Percentiles rank a stretch among this genome's conserved stretches.
Conservation (phyloP, 2,329 filamentous ascomycete species). For the Hymenoscyphus repandus region DNA sequence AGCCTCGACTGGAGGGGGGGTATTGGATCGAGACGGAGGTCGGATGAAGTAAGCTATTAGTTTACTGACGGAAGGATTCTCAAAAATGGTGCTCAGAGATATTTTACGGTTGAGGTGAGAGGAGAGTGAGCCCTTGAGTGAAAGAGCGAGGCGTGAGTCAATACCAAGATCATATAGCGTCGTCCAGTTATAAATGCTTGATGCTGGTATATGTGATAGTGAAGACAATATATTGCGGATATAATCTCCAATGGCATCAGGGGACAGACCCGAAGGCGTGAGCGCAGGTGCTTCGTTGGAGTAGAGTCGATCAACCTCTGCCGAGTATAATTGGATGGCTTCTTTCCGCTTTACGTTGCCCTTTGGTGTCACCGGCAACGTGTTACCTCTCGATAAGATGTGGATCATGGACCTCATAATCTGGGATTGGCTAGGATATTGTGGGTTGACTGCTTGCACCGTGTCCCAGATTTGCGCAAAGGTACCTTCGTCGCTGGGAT, state of each 20-base stretch:
- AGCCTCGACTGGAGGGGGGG: not conserved
- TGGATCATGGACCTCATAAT: slow-evolving; percentile 27
- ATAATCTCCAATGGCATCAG: slow-evolving; percentile 16
- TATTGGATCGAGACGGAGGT: slow-evolving; percentile 2
- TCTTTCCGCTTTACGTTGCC: slow-evolving; percentile 31
- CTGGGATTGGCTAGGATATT: slow-evolving; percentile 22
- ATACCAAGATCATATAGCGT: slow-evolving; percentile 26
- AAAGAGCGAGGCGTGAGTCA: slow-evolving; percentile 24
- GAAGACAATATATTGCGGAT: slow-evolving; percentile 18
- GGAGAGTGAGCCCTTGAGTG: slow-evolving; percentile 22
- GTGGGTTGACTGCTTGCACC: slow-evolving; percentile 21
- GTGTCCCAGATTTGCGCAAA: slow-evolving; percentile 17
- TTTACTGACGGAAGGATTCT: slow-evolving; percentile 25
- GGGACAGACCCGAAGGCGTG: not conserved
- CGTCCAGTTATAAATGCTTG: slow-evolving; percentile 21
- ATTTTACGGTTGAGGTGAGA: slow-evolving; percentile 20
- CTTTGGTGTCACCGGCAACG: slow-evolving; percentile 30
- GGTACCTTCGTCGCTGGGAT: slow-evolving; percentile 9
- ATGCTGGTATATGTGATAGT: slow-evolving; percentile 13
- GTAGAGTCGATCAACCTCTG: slow-evolving; percentile 24
- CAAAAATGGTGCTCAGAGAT: slow-evolving; percentile 28
- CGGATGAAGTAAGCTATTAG: slow-evolving; percentile 15
- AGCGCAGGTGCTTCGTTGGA: slow-evolving; percentile 2
- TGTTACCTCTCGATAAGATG: slow-evolving; percentile 21
- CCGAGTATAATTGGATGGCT: slow-evolving; percentile 22